Percentiles rank a stretch among this genome's conserved stretches.
phyloP scores from a whole-genome alignment of 129 eudicot genomes.

The Glebionis coronaria region DNA sequence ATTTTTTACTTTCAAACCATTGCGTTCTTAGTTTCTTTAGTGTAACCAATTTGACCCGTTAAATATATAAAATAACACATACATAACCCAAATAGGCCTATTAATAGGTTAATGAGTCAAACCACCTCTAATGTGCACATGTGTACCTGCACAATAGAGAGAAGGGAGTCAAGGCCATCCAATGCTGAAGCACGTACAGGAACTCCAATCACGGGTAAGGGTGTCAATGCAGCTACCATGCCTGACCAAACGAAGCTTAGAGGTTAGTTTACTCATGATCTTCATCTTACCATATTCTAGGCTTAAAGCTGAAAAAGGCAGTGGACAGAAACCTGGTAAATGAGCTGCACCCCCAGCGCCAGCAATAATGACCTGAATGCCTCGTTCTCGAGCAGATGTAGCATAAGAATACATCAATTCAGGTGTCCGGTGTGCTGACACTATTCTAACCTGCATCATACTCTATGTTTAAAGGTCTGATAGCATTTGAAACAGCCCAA shows the following conservation, averaged over 20 bases:
- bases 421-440: constrained; percentile 94
- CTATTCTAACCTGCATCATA: constrained; percentile 69
- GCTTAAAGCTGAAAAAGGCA: neutral
- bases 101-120: neutral
- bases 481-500: neutral
- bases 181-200: constrained; percentile 91
- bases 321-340: constrained; percentile 67
- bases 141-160: constrained; percentile 89
- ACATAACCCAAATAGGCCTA: neutral
- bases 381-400: constrained; percentile 75
- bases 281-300: neutral
- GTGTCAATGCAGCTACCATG: constrained; percentile 97
- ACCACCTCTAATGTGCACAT: neutral
- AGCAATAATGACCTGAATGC: constrained; percentile 88
- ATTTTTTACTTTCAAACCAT: neutral
- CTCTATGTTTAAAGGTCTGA: neutral
- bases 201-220: constrained; percentile 97
- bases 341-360: constrained; percentile 99
- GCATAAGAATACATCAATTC: constrained; percentile 91
- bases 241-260: constrained; percentile 36
- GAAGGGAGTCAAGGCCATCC: constrained; percentile 92
- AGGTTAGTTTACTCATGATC: neutral
- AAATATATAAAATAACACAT: neutral
- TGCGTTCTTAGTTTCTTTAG: neutral
- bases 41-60: neutral